Base-by-base conservation (phyloP, 2,329 filamentous ascomycete species). In the Colletotrichum lindemuthianum region DNA sequence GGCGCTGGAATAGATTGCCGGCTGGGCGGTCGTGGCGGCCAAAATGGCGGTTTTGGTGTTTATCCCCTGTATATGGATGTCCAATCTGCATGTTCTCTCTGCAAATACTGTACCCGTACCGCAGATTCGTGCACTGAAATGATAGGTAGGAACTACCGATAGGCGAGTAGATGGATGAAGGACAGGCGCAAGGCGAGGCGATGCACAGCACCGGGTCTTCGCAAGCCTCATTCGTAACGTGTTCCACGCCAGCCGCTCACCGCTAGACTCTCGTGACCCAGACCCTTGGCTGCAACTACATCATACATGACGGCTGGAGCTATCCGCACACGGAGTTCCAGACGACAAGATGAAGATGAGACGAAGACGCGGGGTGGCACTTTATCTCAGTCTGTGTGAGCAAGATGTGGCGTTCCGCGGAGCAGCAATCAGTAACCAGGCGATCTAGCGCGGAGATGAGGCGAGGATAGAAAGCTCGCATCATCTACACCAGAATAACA, bases 201-300 rank as follows among this genome's bases (percentile, higher is more conserved):
- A 36, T 56, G 57, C 47, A 60, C 50, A 65, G 32, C 15, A 56
- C 50, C 45, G 39, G 50, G 57, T 40, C 57, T 57, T 43, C 52
- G 51, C 47, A 65, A 48, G 63, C 51, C 63, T 52, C 41, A 37
- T 51, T 60, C 10, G 58, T 37, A 13, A 51, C 47, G 24, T 56
- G 45, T 36, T 43, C 44, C 24, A 24, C 24, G 16, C 52, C 63
- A 53, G 24, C 52, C 39, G 52, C 47, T 65, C 63, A 65, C 63
- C 63, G 63, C 63, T 40, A 61, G 36, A 65, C 48, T 37, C 24
- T 15, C 11, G 13, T n/a, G 50, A 41, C 51, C 51, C 51, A 33
- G 56, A 61, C 48, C 37, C 63, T 63, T 65, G 63, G 58, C 63
- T 63, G 51, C 40, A 33, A 61, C 63, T 57, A 33, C 63, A 65